Conservation (phyloP, 768 basidiomycete genomes). For the Amanita pallidorosea region DNA sequence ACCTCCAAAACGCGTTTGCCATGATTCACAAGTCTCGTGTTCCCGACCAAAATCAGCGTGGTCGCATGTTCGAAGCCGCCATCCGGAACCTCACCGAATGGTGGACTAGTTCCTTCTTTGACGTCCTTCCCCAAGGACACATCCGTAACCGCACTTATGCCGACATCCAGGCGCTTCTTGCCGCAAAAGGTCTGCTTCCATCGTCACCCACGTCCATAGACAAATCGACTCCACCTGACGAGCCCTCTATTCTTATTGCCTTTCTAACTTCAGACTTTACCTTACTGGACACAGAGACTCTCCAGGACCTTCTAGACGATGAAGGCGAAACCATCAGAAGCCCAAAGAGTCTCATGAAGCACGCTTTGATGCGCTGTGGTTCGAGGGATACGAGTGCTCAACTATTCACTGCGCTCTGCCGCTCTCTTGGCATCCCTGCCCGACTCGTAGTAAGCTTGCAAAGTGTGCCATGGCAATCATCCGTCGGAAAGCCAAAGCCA, state of each 20-base stretch:
- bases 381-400: conserved; percentile 83
- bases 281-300: conserved; percentile 24
- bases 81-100: conserved; percentile 65
- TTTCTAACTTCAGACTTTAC: neutral
- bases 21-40: conserved; percentile 72
- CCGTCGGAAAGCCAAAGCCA: conserved; percentile 45
- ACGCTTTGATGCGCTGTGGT: conserved; percentile 70
- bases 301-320: conserved; percentile 37
- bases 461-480: conserved; percentile 82
- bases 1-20: conserved; percentile 71
- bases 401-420: conserved; percentile 82
- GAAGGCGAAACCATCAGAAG: conserved; percentile 64
- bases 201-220: neutral
- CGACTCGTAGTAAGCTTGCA: conserved; percentile 86
- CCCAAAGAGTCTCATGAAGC: conserved; percentile 88
- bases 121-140: conserved; percentile 51
- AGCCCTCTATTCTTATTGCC: neutral
- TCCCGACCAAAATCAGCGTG: conserved; percentile 74
- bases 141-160: conserved; percentile 71
- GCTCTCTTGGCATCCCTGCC: conserved; percentile 78
- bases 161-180: conserved; percentile 44
- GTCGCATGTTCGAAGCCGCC: conserved; percentile 80
- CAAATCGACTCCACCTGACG: neutral
- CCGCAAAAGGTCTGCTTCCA: conserved; percentile 15
- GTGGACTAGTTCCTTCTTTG: conserved; percentile 75